A percentile compares a stretch with the other conserved stretches of the same genome.
Evolutionary conservation across 106 monocot genomes (phyloP).

Genomic region (Narthecium ossifragum): DNA sequence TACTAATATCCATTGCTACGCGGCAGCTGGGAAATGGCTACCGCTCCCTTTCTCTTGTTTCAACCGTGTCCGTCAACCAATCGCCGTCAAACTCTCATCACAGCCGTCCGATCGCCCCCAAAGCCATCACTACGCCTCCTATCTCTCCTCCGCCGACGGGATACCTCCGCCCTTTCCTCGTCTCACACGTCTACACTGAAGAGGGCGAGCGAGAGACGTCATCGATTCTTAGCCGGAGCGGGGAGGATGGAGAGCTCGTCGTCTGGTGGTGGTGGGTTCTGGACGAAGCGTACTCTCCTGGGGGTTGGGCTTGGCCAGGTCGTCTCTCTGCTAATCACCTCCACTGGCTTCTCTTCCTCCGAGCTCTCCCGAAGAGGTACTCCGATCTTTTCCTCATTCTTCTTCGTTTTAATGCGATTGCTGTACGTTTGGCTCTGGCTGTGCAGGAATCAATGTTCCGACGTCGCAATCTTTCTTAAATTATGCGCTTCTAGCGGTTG

Average conservation of each 20-base stretch:
- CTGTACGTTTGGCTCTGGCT: not conserved
- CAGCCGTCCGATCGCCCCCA: no score
- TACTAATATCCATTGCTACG: no score
- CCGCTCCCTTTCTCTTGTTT: no score
- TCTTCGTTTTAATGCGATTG: not conserved
- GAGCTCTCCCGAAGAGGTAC: slow-evolving; percentile 79
- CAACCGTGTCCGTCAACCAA: no score
- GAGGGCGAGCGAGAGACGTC: no score
- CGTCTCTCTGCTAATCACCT: slow-evolving; percentile 73
- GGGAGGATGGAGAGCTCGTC: not conserved
- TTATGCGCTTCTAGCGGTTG: slow-evolving; percentile 56
- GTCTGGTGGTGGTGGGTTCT: not conserved
- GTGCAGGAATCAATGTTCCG: slow-evolving; percentile 67
- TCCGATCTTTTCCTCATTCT: not conserved
- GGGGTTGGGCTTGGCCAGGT: slow-evolving; percentile 67
- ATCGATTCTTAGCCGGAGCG: not conserved
- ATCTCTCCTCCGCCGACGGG: no score
- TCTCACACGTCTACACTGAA: no score
- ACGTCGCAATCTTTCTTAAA: slow-evolving; percentile 95
- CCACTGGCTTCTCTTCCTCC: slow-evolving; percentile 84
- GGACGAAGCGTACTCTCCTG: slow-evolving; percentile 28
- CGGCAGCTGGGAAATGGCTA: no score
- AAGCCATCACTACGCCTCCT: no score
- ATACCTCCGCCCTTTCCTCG: no score
- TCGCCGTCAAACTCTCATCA: no score